Conservation (phyloP, 306 rosid species). For the Rosa chinensis region DNA sequence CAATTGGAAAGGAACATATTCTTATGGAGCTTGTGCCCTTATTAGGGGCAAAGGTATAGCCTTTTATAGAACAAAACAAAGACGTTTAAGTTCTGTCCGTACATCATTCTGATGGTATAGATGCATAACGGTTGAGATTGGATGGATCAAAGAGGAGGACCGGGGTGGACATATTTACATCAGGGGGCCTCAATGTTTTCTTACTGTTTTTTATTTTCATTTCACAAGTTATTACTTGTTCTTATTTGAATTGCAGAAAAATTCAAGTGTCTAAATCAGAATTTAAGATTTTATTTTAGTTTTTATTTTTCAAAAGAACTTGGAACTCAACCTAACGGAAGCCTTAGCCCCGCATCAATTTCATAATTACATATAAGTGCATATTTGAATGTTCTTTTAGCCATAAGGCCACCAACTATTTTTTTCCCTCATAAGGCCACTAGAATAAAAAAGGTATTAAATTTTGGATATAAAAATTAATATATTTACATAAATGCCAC, state of each 20-base stretch:
- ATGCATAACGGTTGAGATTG: conserved; percentile 13
- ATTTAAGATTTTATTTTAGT: no score
- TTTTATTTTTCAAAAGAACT: no score
- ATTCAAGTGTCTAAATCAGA: no score
- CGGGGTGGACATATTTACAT: background rate
- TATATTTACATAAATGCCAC: no score
- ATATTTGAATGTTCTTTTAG: no score
- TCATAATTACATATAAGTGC: no score
- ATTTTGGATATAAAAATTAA: no score
- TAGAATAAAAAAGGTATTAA: no score
- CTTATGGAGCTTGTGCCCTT: conserved; percentile 12
- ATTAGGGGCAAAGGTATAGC: background rate
- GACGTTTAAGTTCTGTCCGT: background rate
- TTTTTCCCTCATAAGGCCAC: no score
- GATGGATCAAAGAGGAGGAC: background rate
- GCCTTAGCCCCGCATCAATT: no score
- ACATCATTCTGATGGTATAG: conserved; percentile 2
- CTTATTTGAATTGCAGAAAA: background rate
- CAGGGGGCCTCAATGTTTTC: background rate
- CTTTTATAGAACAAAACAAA: conserved; percentile 17
- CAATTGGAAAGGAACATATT: conserved; percentile 21
- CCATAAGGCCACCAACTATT: no score
- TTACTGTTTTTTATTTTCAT: background rate
- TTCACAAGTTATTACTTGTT: background rate
- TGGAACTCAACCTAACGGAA: no score